Conservation (phyloP, 306 rosid species). For the Lablab purpureus region DNA sequence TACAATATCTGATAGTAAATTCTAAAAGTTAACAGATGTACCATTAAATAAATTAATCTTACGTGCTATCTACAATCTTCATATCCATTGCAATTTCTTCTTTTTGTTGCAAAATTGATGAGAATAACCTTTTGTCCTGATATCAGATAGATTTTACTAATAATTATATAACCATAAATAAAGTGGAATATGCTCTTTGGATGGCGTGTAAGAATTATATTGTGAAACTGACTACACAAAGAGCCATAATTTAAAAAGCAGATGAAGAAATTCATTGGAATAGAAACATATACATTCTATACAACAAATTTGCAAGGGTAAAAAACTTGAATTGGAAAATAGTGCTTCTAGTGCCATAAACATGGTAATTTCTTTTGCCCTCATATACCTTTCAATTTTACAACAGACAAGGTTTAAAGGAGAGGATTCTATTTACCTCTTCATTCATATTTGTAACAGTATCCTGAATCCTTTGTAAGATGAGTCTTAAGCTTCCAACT, state of each 20-base stretch:
- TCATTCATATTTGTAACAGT: slow-evolving; percentile 61
- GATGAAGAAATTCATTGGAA: slow-evolving; percentile 22
- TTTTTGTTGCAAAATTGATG: slow-evolving; percentile 57
- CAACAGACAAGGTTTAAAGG: neutral
- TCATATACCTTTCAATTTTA: neutral
- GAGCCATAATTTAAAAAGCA: slow-evolving; percentile 24
- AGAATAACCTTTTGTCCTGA: slow-evolving; percentile 68
- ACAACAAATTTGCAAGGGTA: slow-evolving; percentile 11
- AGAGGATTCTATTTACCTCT: slow-evolving; percentile 58
- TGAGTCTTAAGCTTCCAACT: slow-evolving; percentile 63
- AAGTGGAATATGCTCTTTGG: slow-evolving; percentile 23
- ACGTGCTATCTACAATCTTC: slow-evolving; percentile 56
- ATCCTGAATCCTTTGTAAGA: slow-evolving; percentile 69
- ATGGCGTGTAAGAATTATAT: slow-evolving; percentile 31
- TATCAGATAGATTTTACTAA: neutral
- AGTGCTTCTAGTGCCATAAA: slow-evolving; percentile 38
- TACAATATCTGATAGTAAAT: slow-evolving; percentile 20
- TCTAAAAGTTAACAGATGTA: slow-evolving; percentile 25
- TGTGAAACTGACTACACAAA: slow-evolving; percentile 21
- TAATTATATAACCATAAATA: neutral
- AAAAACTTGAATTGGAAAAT: neutral
- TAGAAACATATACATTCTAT: neutral
- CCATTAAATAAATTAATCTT: slow-evolving; percentile 6
- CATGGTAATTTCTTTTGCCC: slow-evolving; percentile 10
- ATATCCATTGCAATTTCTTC: slow-evolving; percentile 48